Evolutionary conservation across 495 filamentous ascomycete genomes (phyloP), one percentile per base, ranked within the genome.

Genomic region (Zalerion maritima): DNA sequence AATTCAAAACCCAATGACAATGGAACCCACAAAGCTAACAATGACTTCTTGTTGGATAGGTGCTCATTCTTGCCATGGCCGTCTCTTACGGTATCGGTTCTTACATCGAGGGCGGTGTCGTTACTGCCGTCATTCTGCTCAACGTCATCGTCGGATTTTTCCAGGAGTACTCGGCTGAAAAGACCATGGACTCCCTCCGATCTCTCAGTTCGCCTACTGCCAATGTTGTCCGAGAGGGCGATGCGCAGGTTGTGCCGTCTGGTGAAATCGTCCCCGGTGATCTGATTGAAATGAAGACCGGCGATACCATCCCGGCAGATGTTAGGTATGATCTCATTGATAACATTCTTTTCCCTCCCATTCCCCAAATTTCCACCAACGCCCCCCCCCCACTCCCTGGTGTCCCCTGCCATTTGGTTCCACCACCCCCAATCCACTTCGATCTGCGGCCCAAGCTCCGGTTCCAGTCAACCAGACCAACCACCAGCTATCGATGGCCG

Each of bases 261-360:
- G 47, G 45, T 14, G 67, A 72, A 31, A 55, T 72, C 24, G 70
- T 78, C 3, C 69, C 65, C 4, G 73, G 73, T 12, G 72, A 77
- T 49, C 30, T 50, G 39, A 63, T 81, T 9, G 69, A 81, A 29
- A 41, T 87, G 18, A 82, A 81, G 60, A 76, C 75, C 30, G 81
- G 81, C 7, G 81, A 85, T 39, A 81, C 76, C 3, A 61, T 85
- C 5, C 81, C 81, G 2, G 81, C 81, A 10, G 81, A 85, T 46
- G 32, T 56, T 32, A 38, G n/a, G n/a, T n/a, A n/a, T n/a, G n/a
- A n/a, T n/a, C n/a, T n/a, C n/a, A n/a, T n/a, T n/a, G n/a, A n/a
- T n/a, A n/a, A n/a, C n/a, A n/a, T n/a, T n/a, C n/a, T n/a, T n/a
- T n/a, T n/a, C n/a, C n/a, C n/a, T n/a, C n/a, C n/a, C n/a, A n/a